Percentiles rank a stretch among this genome's conserved stretches.
phyloP scores from a whole-genome alignment of 2,329 filamentous ascomycete species.

The Chrysoporthe puriensis region DNA sequence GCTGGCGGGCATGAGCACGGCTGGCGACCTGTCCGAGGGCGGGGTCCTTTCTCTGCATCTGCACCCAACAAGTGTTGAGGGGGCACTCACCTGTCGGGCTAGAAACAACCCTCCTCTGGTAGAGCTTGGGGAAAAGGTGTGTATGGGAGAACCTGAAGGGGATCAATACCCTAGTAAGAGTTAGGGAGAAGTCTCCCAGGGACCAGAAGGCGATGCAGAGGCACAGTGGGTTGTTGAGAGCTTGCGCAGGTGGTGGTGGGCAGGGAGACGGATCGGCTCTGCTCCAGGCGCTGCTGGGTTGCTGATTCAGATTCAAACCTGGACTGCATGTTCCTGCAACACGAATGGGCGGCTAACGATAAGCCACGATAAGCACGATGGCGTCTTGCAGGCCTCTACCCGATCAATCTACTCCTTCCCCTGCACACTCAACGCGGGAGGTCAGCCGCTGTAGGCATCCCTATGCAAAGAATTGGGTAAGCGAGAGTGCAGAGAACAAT shows the following conservation, averaged over 20 bases:
- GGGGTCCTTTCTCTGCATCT: conserved; percentile 10
- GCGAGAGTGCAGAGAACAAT: too few species aligned
- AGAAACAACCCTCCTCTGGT: background rate
- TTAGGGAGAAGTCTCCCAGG: background rate
- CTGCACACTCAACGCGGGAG: too few species aligned
- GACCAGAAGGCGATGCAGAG: background rate
- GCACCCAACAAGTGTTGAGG: conserved; percentile 1
- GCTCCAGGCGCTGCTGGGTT: background rate
- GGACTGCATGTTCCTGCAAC: background rate
- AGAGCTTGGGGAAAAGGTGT: background rate
- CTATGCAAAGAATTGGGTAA: background rate
- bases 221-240: background rate
- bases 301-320: conserved; percentile 8
- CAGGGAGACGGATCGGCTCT: background rate
- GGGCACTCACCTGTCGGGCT: background rate
- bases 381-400: background rate
- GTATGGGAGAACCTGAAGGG: background rate
- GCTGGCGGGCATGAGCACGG: conserved; percentile 21
- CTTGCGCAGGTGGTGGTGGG: background rate
- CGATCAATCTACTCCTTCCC: background rate
- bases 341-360: background rate
- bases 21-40: background rate
- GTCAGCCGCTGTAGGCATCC: background rate
- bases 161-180: background rate
- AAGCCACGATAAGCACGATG: conserved; percentile 4